These are phyloP conservation scores for Neurospora cerealis DNA, from an alignment of 495 filamentous ascomycete species.

Conservation along the genomic window DNA sequence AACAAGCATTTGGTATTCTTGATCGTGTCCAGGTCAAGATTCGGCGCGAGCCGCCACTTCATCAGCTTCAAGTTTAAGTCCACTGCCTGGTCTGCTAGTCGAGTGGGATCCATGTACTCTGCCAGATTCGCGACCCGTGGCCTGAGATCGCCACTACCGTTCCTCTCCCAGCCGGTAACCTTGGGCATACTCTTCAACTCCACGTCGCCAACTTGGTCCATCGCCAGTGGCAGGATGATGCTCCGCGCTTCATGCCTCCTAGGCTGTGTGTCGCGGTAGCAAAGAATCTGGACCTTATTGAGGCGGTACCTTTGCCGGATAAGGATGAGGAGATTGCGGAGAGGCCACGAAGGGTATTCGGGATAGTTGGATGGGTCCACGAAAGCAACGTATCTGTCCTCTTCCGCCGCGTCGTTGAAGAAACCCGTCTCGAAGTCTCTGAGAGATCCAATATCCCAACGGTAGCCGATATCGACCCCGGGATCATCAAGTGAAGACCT, in stretches of 20 bases:
- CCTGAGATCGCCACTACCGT: constrained; percentile 61
- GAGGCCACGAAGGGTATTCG: constrained; percentile 80
- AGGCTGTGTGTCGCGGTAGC: constrained; percentile 74
- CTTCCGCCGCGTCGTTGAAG: constrained; percentile 55
- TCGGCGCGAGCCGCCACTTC: constrained; percentile 93
- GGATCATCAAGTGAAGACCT: constrained; percentile 22
- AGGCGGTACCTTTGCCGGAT: constrained; percentile 75
- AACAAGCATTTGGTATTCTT: constrained; percentile 87
- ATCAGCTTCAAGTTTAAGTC: constrained; percentile 96
- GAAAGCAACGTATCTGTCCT: constrained; percentile 75
- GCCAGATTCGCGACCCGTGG: constrained; percentile 68
- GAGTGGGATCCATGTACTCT: constrained; percentile 81
- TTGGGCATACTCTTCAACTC: constrained; percentile 55
- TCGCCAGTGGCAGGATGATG: constrained; percentile 59
- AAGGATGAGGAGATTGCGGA: constrained; percentile 80
- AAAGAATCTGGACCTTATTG: constrained; percentile 70
- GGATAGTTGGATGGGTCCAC: constrained; percentile 87
- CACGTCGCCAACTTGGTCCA: constrained; percentile 34
- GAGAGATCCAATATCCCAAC: constrained; percentile 68
- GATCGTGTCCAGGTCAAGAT: constrained; percentile 75
- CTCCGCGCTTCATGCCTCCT: constrained; percentile 70
- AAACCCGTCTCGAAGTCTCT: constrained; percentile 77
- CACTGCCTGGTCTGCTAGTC: constrained; percentile 88
- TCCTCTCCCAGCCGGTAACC: constrained; percentile 91
- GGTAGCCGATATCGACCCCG: constrained; percentile 41